Evolutionary conservation across 2,329 filamentous ascomycete species (phyloP).

Genomic region (Claviceps spartinae): DNA sequence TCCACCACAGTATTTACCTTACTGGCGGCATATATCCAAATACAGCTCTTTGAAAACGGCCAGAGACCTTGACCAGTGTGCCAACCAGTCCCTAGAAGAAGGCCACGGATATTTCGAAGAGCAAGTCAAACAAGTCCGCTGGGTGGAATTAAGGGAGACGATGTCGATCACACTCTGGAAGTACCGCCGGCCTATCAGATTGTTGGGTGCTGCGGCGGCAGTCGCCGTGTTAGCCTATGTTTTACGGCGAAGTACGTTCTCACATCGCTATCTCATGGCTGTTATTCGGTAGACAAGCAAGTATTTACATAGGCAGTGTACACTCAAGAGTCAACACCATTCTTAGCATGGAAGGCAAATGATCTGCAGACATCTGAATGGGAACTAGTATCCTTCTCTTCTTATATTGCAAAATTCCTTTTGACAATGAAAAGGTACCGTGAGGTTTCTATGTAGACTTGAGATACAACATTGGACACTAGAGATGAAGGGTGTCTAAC

Average conservation of each 20-base stretch:
- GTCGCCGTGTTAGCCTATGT: conserved; percentile 58
- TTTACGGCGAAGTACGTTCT: conserved; percentile 36
- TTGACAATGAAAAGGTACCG: neutral
- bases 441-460: neutral
- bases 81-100: conserved; percentile 46
- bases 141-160: conserved; percentile 37
- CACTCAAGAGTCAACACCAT: neutral
- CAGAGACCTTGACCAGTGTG: conserved; percentile 33
- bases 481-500: neutral
- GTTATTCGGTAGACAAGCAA: conserved; percentile 11
- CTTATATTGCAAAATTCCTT: neutral
- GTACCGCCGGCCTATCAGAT: conserved; percentile 51
- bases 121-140: conserved; percentile 59
- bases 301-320: neutral
- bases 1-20: conserved; percentile 59
- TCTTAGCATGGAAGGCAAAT: neutral
- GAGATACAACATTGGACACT: neutral
- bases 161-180: conserved; percentile 34
- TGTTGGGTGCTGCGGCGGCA: conserved; percentile 49
- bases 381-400: neutral
- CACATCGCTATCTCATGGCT: conserved; percentile 15
- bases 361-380: neutral
- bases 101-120: conserved; percentile 54
- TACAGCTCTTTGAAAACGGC: conserved; percentile 81
- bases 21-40: conserved; percentile 59